Conservation (phyloP, 768 basidiomycete genomes). For the Termitomyces sp. region DNA sequence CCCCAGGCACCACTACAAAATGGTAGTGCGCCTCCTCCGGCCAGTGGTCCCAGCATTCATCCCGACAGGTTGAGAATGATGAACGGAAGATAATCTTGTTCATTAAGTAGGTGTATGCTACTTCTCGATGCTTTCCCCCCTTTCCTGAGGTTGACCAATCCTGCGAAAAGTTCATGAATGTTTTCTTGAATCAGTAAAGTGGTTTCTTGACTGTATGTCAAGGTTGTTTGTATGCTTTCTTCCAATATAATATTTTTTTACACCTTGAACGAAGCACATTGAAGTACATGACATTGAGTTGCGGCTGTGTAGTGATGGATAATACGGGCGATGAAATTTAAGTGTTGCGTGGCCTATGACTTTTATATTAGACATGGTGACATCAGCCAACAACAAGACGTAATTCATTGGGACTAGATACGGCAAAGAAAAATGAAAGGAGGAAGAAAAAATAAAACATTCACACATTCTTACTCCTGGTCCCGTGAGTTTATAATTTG, state of each 20-base stretch:
- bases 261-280: not conserved
- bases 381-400: too few species aligned
- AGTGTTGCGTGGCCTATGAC: not conserved
- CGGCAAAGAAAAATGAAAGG: not conserved
- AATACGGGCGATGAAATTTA: not conserved
- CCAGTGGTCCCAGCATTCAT: conserved; percentile 64
- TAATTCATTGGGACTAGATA: not conserved
- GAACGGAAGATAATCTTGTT: conserved; percentile 28
- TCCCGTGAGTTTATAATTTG: too few species aligned
- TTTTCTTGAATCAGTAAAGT: not conserved
- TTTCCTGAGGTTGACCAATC: not conserved
- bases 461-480: not conserved
- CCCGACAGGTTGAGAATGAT: conserved; percentile 84
- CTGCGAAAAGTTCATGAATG: not conserved
- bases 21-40: conserved; percentile 21
- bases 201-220: not conserved
- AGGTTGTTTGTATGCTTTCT: not conserved
- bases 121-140: not conserved
- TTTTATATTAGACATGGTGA: too few species aligned
- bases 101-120: conserved; percentile 2
- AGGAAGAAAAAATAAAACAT: too few species aligned
- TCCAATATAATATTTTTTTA: not conserved
- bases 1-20: conserved; percentile 25
- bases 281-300: not conserved
- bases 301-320: not conserved